phyloP scores from a whole-genome alignment of 805 yeast genomes.

The Barnettozyma botsteinii region DNA sequence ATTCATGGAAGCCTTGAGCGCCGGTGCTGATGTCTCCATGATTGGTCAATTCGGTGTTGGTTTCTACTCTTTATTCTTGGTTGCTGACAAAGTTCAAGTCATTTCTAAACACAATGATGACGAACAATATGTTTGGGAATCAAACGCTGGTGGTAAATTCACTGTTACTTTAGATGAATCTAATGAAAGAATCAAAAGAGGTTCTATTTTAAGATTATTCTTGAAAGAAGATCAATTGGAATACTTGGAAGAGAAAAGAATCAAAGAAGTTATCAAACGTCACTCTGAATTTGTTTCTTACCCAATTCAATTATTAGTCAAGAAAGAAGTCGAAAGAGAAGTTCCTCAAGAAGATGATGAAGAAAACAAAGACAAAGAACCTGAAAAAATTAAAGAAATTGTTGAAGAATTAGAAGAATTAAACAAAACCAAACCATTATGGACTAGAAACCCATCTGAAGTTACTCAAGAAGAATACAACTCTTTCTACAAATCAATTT shows the following conservation, averaged over 20 bases:
- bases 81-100: constrained; percentile 98
- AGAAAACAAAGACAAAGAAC: constrained; percentile 64
- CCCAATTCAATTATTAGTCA: constrained; percentile 97
- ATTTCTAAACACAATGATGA: constrained; percentile 98
- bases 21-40: constrained; percentile 99
- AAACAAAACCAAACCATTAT: constrained; percentile 97
- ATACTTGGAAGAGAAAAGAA: constrained; percentile 98
- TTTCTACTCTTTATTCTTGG: constrained; percentile 98
- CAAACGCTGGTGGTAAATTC: constrained; percentile 99
- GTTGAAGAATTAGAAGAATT: constrained; percentile 97
- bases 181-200: constrained; percentile 87
- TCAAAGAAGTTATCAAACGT: constrained; percentile 98
- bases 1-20: constrained; percentile 98
- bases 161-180: constrained; percentile 87
- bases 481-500: constrained; percentile 97
- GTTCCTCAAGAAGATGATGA: constrained; percentile 57
- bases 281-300: constrained; percentile 99
- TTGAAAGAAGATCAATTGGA: constrained; percentile 98
- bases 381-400: constrained; percentile 85
- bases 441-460: constrained; percentile 99
- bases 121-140: constrained; percentile 99
- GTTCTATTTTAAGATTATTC: constrained; percentile 92
- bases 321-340: constrained; percentile 69
- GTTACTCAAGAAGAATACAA: constrained; percentile 98
- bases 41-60: constrained; percentile 99